Evolutionary conservation across 192 early-diverging fungal genomes (phyloP).

Genomic region (Mortierella claussenii): DNA sequence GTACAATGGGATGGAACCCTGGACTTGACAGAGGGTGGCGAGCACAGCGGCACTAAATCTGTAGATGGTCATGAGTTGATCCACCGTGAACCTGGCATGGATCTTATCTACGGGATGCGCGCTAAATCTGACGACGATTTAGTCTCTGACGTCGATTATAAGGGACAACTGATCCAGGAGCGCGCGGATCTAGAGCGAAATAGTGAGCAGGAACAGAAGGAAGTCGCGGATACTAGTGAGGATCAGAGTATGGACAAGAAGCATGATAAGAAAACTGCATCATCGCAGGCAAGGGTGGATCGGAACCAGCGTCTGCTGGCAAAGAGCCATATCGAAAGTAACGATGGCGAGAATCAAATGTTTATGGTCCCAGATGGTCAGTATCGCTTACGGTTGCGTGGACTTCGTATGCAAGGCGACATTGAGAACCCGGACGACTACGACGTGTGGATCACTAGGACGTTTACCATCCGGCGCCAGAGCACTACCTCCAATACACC

Average conservation of each 20-base stretch:
- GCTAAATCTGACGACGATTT: not conserved
- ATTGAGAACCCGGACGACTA: constrained; percentile 25
- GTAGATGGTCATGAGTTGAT: not conserved
- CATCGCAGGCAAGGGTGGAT: too few relatives aligned
- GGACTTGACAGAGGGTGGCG: not conserved
- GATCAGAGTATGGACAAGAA: not conserved
- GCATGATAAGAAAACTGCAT: too few relatives aligned
- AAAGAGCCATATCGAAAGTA: too few relatives aligned
- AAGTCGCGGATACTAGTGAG: not conserved
- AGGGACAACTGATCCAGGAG: too few relatives aligned
- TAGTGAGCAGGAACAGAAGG: not conserved
- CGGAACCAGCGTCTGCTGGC: too few relatives aligned
- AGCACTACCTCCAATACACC: too few relatives aligned
- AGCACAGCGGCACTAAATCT: not conserved
- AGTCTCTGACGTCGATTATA: too few relatives aligned
- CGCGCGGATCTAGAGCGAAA: too few relatives aligned
- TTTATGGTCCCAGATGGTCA: constrained; percentile 20
- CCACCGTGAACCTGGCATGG: constrained; percentile 10
- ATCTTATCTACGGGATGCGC: constrained; percentile 38
- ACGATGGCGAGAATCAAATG: not conserved
- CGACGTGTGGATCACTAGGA: constrained; percentile 25
- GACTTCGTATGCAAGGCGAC: constrained; percentile 18
- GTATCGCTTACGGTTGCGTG: constrained; percentile 23
- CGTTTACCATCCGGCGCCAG: too few relatives aligned
- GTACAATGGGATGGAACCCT: constrained; percentile 26